phyloP scores from a whole-genome alignment of 192 early-diverging fungal genomes.

The Coemansia sp. region DNA sequence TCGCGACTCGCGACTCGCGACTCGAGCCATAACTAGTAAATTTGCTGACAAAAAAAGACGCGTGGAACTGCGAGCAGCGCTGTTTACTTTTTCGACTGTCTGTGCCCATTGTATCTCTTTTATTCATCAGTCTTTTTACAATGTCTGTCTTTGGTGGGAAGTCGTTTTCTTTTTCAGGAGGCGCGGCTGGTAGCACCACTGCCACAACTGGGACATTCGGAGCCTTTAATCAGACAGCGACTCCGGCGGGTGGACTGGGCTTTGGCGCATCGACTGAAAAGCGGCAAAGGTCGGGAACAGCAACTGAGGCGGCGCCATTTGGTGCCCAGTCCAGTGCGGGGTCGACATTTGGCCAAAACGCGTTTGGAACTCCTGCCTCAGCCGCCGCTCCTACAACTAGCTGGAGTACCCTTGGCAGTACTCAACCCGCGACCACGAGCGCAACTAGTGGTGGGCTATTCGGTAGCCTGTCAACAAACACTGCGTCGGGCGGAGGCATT shows the following conservation, averaged over 20 bases:
- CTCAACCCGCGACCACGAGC: neutral
- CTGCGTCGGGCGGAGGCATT: neutral
- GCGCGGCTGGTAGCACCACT: slow-evolving; percentile 6
- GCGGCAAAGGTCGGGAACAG: slow-evolving; percentile 32
- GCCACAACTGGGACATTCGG: slow-evolving; percentile 25
- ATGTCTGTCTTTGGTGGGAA: slow-evolving; percentile 44
- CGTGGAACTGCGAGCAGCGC: too few relatives aligned
- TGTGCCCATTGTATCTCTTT: slow-evolving; percentile 3
- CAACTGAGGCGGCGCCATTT: slow-evolving; percentile 9
- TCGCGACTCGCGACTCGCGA: slow-evolving; percentile 1
- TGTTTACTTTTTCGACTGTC: neutral
- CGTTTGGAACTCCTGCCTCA: neutral
- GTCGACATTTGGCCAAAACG: slow-evolving; percentile 11
- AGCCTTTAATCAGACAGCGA: slow-evolving; percentile 17
- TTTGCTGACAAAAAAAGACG: neutral
- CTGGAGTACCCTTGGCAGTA: slow-evolving; percentile 17
- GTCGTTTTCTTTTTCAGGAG: slow-evolving; percentile 43
- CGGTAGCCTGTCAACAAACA: slow-evolving; percentile 12
- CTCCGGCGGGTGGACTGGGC: slow-evolving; percentile 4
- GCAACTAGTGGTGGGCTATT: slow-evolving; percentile 13
- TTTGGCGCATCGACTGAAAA: slow-evolving; percentile 43
- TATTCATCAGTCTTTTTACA: neutral
- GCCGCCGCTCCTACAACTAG: neutral
- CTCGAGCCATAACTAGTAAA: neutral
- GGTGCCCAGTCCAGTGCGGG: neutral